phyloP scores from a whole-genome alignment of 164 flowering plant species.

The Vitis amurensis region DNA sequence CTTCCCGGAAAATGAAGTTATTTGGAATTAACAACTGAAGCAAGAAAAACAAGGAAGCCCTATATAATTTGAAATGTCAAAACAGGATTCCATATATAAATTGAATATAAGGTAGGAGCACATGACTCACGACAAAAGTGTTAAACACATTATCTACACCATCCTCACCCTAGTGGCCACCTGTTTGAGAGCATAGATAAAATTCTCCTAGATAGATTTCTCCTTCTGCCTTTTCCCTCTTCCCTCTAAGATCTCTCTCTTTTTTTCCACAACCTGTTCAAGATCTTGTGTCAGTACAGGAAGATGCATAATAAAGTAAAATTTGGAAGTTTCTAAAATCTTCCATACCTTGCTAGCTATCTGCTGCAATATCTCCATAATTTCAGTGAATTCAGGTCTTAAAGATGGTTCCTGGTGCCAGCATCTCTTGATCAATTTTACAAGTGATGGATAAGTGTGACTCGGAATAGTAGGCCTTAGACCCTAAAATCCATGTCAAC shows the following conservation, averaged over 20 bases:
- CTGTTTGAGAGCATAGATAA: background rate
- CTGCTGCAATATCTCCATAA: slow-evolving; percentile 13
- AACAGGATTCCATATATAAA: too few relatives aligned
- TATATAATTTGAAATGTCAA: too few relatives aligned
- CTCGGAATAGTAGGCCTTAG: slow-evolving; percentile 33
- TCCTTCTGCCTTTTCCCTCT: background rate
- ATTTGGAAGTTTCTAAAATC: background rate
- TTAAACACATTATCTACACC: too few relatives aligned
- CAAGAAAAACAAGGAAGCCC: too few relatives aligned
- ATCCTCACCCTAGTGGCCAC: too few relatives aligned
- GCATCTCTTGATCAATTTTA: slow-evolving; percentile 28
- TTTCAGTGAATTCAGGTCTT: slow-evolving; percentile 33
- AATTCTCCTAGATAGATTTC: background rate
- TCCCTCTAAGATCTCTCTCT: background rate
- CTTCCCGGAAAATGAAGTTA: too few relatives aligned
- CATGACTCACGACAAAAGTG: too few relatives aligned
- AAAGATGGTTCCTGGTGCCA: slow-evolving; percentile 28
- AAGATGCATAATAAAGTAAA: too few relatives aligned
- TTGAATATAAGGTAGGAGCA: too few relatives aligned
- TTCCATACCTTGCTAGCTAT: slow-evolving; percentile 13
- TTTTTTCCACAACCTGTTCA: slow-evolving; percentile 12
- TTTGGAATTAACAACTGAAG: too few relatives aligned
- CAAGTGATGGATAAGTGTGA: slow-evolving; percentile 20
- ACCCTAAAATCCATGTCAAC: slow-evolving; percentile 18
- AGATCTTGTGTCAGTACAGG: background rate